These are phyloP conservation scores for Erucastrum elatum DNA, from an alignment of 345 rosid species.

Conservation along the genomic window DNA sequence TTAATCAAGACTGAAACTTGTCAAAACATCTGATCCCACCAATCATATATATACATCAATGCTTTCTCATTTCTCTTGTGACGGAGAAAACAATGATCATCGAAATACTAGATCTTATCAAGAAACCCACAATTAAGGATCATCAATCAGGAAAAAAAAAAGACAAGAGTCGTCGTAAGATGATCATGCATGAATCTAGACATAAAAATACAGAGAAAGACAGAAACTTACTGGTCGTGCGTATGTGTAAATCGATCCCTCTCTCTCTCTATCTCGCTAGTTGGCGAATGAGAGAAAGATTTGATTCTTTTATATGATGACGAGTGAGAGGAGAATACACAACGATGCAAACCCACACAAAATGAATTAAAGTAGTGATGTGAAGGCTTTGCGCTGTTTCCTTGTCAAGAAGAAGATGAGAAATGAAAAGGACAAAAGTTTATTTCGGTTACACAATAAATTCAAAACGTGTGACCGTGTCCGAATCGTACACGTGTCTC, in stretches of 20 bases:
- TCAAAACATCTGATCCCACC: neutral
- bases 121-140: neutral
- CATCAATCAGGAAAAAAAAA: neutral
- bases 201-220: neutral
- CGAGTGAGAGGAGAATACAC: neutral
- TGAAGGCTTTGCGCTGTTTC: slow-evolving; percentile 9
- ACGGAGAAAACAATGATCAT: neutral
- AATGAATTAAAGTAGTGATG: neutral
- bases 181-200: slow-evolving; percentile 12
- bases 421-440: neutral
- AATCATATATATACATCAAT: neutral
- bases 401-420: neutral
- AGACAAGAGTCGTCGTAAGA: neutral
- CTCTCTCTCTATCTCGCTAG: neutral
- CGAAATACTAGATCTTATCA: slow-evolving; percentile 11
- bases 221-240: slow-evolving; percentile 32
- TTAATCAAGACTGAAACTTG: neutral
- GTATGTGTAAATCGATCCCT: slow-evolving; percentile 10
- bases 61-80: neutral
- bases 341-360: neutral
- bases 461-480: slow-evolving; percentile 20
- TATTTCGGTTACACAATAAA: neutral
- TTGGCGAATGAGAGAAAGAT: neutral
- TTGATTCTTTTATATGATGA: neutral
- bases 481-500: neutral